These are phyloP conservation scores for Pseudotsuga menziesii DNA, from an alignment of 75 land plant species.

Conservation along the genomic window DNA sequence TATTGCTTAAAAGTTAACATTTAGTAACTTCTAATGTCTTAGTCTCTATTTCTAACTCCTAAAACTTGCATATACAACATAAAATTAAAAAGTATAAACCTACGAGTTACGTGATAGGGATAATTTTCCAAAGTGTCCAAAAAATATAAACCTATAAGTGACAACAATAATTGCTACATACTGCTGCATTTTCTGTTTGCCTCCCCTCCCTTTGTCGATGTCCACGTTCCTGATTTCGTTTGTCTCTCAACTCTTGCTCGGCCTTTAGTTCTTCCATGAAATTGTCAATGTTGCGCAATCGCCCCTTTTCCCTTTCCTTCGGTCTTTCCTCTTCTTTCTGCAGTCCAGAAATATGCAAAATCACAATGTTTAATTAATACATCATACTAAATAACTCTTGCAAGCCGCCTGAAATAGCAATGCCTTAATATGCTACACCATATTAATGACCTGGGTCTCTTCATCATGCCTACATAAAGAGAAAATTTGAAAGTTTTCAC, in stretches of 20 bases:
- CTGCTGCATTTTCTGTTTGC: constrained; percentile 22
- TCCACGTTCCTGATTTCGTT: constrained; percentile 45
- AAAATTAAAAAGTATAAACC: too few relatives aligned
- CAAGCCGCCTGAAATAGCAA: not conserved
- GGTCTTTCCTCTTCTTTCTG: constrained; percentile 43
- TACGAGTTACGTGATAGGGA: too few relatives aligned
- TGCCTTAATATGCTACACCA: not conserved
- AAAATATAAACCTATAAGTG: too few relatives aligned
- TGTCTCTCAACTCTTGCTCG: constrained; percentile 51
- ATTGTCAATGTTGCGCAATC: constrained; percentile 50
- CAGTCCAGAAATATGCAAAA: constrained; percentile 1
- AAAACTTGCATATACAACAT: too few relatives aligned
- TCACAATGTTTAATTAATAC: not conserved
- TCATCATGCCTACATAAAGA: not conserved
- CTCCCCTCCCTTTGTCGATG: constrained; percentile 33
- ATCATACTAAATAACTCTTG: not conserved
- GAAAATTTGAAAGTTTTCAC: not conserved
- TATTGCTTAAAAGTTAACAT: not conserved
- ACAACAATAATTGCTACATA: constrained; percentile 6
- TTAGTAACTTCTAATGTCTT: not conserved
- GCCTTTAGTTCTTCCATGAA: constrained; percentile 56
- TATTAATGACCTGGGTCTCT: not conserved
- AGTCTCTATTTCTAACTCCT: too few relatives aligned
- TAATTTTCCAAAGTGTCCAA: too few relatives aligned
- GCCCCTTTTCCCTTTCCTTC: constrained; percentile 48